phyloP scores from a whole-genome alignment of 176 grass and related monocot genomes.

The Sorghum bicolor region Sorghum_bicolor_NCBIv3 NC_012875.2:60221501-60222000 shows the following conservation, averaged over 20 bases:
- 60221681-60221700: background rate
- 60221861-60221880: background rate
- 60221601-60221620: slow-evolving; percentile 72
- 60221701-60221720: slow-evolving; percentile 11
- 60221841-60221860: slow-evolving; percentile 61
- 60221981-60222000: background rate
- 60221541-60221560: slow-evolving; percentile 78
- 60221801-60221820: slow-evolving; percentile 88
- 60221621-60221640: slow-evolving; percentile 65
- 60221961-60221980: background rate
- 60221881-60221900: background rate
- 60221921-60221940: background rate
- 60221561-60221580: slow-evolving; percentile 96
- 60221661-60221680: background rate
- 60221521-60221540: slow-evolving; percentile 4
- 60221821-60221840: slow-evolving; percentile 92
- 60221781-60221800: slow-evolving; percentile 93
- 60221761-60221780: slow-evolving; percentile 97
- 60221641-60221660: slow-evolving; percentile 5
- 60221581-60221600: slow-evolving; percentile 88
- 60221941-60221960: slow-evolving; percentile 10
- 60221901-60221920: background rate
- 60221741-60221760: slow-evolving; percentile 28
- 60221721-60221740: background rate
- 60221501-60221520: background rate